phyloP scores from a whole-genome alignment of 352 stramenopile genomes.

The Globisporangium nunn region DNA sequence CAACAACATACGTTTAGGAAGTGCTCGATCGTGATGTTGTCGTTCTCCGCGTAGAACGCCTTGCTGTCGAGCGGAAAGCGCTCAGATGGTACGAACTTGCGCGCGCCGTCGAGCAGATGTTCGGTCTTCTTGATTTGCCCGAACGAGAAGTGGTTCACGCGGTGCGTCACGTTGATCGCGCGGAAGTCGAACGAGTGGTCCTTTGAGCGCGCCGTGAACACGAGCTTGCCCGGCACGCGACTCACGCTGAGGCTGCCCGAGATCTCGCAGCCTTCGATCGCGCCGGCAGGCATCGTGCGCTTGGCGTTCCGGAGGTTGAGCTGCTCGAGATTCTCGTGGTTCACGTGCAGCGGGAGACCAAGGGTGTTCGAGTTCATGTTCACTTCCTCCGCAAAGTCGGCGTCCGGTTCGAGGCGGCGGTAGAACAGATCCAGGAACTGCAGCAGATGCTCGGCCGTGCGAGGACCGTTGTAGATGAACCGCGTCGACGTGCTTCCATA shows the following conservation, averaged over 20 bases:
- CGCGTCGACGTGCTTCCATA: constrained; percentile 69
- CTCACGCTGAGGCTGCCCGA: constrained; percentile 75
- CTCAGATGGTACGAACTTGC: constrained; percentile 42
- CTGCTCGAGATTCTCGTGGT: constrained; percentile 40
- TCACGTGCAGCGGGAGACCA: constrained; percentile 45
- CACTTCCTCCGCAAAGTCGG: constrained; percentile 77
- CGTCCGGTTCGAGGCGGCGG: constrained; percentile 66
- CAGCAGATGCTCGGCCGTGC: constrained; percentile 61
- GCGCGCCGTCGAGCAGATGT: constrained; percentile 41
- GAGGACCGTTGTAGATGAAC: constrained; percentile 80
- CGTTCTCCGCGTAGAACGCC: constrained; percentile 39
- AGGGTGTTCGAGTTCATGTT: constrained; percentile 45
- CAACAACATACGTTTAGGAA: constrained; percentile 78
- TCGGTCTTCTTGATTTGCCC: constrained; percentile 65
- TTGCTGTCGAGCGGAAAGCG: constrained; percentile 58
- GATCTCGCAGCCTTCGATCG: constrained; percentile 69
- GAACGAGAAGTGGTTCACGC: constrained; percentile 83
- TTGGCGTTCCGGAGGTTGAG: constrained; percentile 47
- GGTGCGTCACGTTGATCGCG: constrained; percentile 56
- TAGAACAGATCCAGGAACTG: constrained; percentile 84
- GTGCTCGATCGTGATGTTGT: constrained; percentile 77
- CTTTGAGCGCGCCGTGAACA: constrained; percentile 57
- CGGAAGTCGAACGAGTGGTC: constrained; percentile 64
- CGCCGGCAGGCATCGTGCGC: constrained; percentile 19
- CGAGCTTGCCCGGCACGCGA: constrained; percentile 61